Conservation (phyloP, 1,284 basidiomycete genomes). For the Fomitopsis pinicola region DNA sequence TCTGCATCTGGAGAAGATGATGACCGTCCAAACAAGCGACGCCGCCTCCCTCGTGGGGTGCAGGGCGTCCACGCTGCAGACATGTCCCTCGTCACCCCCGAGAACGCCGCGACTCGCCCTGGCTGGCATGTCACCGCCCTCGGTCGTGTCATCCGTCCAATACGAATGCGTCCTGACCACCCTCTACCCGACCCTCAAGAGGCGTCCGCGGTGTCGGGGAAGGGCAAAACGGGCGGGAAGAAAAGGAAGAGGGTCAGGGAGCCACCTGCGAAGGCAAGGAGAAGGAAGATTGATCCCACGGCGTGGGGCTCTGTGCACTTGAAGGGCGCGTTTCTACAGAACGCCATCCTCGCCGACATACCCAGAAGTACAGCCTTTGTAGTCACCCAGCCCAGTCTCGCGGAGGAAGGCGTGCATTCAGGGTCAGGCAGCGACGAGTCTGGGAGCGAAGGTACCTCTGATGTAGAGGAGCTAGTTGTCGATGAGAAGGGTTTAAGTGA, state of each 20-base stretch:
- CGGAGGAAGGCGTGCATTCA: slow-evolving; percentile 7
- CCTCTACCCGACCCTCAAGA: slow-evolving; percentile 44
- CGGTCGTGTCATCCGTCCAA: slow-evolving; percentile 59
- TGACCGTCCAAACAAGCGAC: slow-evolving; percentile 29
- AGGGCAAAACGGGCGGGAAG: slow-evolving; percentile 13
- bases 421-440: slow-evolving; percentile 10
- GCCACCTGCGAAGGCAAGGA: slow-evolving; percentile 43
- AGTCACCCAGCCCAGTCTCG: neutral
- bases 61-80: slow-evolving; percentile 44
- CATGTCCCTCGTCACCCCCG: slow-evolving; percentile 59
- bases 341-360: slow-evolving; percentile 13
- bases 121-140: slow-evolving; percentile 68
- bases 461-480: neutral
- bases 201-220: slow-evolving; percentile 11
- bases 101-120: slow-evolving; percentile 42
- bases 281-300: slow-evolving; percentile 60
- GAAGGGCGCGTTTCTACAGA: slow-evolving; percentile 61
- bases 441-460: slow-evolving; percentile 7
- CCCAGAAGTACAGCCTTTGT: neutral
- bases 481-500: too few species aligned
- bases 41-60: slow-evolving; percentile 31
- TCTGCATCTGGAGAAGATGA: slow-evolving; percentile 15
- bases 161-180: slow-evolving; percentile 62
- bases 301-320: slow-evolving; percentile 63
- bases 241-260: slow-evolving; percentile 21